A percentile compares a stretch with the other conserved stretches of the same genome.
Conservation (phyloP, 352 stramenopile species). For the Pythium aristosporum region DNA sequence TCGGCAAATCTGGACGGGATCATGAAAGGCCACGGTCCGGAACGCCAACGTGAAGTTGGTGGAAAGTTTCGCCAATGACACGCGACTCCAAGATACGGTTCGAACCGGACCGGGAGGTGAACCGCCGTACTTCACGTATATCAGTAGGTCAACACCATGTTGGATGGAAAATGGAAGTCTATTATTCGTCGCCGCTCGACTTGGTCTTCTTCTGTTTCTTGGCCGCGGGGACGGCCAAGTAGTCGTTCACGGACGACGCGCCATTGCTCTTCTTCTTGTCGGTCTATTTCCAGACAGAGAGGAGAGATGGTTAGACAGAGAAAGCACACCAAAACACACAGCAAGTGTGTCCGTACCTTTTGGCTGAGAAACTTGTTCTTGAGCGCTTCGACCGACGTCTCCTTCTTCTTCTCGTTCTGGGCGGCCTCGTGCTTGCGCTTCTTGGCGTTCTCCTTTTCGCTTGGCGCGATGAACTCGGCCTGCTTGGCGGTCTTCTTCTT, state of each 20-base stretch:
- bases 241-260: slow-evolving; percentile 49
- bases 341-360: slow-evolving; percentile 36
- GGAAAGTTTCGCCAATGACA: slow-evolving; percentile 31
- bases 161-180: slow-evolving; percentile 6
- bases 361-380: slow-evolving; percentile 85
- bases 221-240: slow-evolving; percentile 53
- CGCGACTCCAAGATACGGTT: slow-evolving; percentile 26
- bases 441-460: slow-evolving; percentile 72
- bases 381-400: slow-evolving; percentile 59
- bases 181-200: slow-evolving; percentile 9
- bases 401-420: slow-evolving; percentile 47
- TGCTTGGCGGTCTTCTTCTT: slow-evolving; percentile 75
- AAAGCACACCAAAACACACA: background rate
- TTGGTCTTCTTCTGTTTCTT: slow-evolving; percentile 61
- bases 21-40: slow-evolving; percentile 30
- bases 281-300: slow-evolving; percentile 19
- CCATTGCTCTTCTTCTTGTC: slow-evolving; percentile 37
- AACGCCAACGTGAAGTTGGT: slow-evolving; percentile 8
- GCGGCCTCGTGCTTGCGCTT: slow-evolving; percentile 67
- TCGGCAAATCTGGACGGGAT: slow-evolving; percentile 11
- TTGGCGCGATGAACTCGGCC: slow-evolving; percentile 70
- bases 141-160: background rate
- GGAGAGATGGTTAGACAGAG: background rate
- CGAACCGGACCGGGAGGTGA: slow-evolving; percentile 11
- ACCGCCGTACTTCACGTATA: slow-evolving; percentile 4